Conservation (phyloP, 2,329 filamentous ascomycete genomes). For the Dactylonectria macrodidyma region DNA sequence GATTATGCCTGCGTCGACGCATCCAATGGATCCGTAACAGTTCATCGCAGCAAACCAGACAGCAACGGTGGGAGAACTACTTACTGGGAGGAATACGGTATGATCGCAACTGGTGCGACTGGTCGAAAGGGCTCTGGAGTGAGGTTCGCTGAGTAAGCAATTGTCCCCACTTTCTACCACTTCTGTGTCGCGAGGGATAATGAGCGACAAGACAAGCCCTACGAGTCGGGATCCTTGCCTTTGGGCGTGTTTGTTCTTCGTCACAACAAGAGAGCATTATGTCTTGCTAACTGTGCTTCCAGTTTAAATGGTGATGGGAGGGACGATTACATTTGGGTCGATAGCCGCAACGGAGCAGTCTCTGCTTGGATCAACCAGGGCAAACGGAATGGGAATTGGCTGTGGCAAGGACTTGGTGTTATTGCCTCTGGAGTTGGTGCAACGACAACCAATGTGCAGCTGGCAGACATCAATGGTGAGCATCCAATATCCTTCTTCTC, state of each 20-base stretch:
- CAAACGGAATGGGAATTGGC: background rate
- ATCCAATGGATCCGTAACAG: background rate
- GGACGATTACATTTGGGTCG: conserved; percentile 23
- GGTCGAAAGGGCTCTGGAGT: background rate
- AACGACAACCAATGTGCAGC: background rate
- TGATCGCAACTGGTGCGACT: background rate
- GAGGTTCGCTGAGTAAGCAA: conserved; percentile 11
- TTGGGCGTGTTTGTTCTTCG: background rate
- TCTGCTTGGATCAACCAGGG: conserved; percentile 24
- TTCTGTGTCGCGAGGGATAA: background rate
- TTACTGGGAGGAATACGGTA: conserved; percentile 10
- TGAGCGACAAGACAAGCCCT: too few species aligned
- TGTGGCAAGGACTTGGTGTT: background rate
- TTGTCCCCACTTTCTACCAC: background rate
- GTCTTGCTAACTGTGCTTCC: background rate
- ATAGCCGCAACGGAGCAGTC: conserved; percentile 11
- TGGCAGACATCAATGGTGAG: background rate
- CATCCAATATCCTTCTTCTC: background rate
- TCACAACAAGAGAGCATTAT: too few species aligned
- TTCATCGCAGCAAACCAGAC: background rate
- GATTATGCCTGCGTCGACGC: conserved; percentile 23
- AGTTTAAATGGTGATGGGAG: conserved; percentile 26
- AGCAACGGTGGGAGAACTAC: conserved; percentile 1
- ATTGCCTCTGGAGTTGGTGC: background rate
- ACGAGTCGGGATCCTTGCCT: too few species aligned